Evolutionary conservation across 176 grass and related monocot species (phyloP).

Genomic region (Sorghum bicolor): DNA sequence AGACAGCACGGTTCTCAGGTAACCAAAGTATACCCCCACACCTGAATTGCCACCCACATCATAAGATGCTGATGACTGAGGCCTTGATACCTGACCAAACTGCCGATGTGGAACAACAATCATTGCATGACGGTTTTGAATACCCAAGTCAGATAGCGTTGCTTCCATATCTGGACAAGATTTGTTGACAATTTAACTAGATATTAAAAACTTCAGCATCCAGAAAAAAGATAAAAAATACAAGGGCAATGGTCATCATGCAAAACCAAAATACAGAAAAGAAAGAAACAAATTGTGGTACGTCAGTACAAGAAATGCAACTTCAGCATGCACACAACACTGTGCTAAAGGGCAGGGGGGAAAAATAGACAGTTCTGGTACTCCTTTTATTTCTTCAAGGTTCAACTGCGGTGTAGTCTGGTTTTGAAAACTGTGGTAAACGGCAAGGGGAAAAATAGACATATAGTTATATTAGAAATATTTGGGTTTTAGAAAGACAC

Average conservation of each 20-base stretch:
- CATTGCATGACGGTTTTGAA: conserved; percentile 81
- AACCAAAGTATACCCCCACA: conserved; percentile 59
- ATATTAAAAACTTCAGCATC: neutral
- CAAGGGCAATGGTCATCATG: neutral
- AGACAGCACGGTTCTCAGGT: conserved; percentile 60
- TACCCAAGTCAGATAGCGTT: conserved; percentile 65
- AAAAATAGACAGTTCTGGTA: neutral
- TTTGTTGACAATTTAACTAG: conserved; percentile 1
- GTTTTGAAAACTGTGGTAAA: neutral
- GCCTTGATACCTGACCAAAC: conserved; percentile 31
- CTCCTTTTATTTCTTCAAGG: neutral
- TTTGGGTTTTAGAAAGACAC: neutral
- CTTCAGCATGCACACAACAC: neutral
- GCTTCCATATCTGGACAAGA: conserved; percentile 67
- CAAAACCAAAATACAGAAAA: neutral
- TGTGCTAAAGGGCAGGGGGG: too few relatives aligned
- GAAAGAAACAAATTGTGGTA: neutral
- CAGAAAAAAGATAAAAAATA: neutral
- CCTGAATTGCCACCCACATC: conserved; percentile 28
- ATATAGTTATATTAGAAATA: neutral
- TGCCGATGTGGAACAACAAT: conserved; percentile 70
- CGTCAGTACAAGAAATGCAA: neutral
- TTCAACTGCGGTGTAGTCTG: neutral
- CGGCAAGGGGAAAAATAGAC: neutral
- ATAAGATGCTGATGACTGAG: conserved; percentile 23